Conservation (phyloP, 768 basidiomycete genomes). For the Pisolithus marmoratus region DNA sequence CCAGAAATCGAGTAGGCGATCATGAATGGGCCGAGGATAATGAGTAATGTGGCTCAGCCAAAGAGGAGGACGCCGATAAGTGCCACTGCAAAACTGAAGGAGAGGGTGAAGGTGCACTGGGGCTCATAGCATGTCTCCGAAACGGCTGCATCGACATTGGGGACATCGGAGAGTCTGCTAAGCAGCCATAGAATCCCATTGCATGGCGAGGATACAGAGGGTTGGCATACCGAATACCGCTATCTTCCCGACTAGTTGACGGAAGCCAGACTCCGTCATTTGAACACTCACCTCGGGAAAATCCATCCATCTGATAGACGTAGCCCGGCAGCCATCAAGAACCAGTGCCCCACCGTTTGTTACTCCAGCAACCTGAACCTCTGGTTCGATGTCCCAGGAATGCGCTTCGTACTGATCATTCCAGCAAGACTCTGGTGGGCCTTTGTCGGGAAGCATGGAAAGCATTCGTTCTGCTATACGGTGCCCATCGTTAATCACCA, state of each 20-base stretch:
- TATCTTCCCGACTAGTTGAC: too few relatives aligned
- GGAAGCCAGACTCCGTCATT: background rate
- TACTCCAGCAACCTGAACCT: constrained; percentile 15
- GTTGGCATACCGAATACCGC: constrained; percentile 1
- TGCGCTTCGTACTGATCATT: constrained; percentile 11
- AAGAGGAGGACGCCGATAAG: background rate
- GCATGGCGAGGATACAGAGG: constrained; percentile 1
- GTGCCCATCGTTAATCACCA: constrained; percentile 18
- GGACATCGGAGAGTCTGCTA: too few relatives aligned
- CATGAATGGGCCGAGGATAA: constrained; percentile 4
- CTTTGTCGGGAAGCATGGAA: constrained; percentile 9
- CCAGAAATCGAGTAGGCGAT: constrained; percentile 12
- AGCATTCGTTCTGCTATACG: constrained; percentile 18
- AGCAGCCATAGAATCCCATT: too few relatives aligned
- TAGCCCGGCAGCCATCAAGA: constrained; percentile 13
- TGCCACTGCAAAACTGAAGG: background rate
- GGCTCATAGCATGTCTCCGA: too few relatives aligned
- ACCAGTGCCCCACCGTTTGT: constrained; percentile 13
- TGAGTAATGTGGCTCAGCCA: background rate
- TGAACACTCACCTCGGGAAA: constrained; percentile 7
- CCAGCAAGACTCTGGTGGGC: constrained; percentile 4
- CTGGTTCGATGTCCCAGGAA: constrained; percentile 14
- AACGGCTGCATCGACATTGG: too few relatives aligned
- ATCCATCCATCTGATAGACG: constrained; percentile 17
- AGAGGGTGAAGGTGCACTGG: too few relatives aligned